These are phyloP conservation scores for Anthracocystis panici-leucophaei DNA, from an alignment of 1,284 basidiomycete genomes.

Conservation along the genomic window DNA sequence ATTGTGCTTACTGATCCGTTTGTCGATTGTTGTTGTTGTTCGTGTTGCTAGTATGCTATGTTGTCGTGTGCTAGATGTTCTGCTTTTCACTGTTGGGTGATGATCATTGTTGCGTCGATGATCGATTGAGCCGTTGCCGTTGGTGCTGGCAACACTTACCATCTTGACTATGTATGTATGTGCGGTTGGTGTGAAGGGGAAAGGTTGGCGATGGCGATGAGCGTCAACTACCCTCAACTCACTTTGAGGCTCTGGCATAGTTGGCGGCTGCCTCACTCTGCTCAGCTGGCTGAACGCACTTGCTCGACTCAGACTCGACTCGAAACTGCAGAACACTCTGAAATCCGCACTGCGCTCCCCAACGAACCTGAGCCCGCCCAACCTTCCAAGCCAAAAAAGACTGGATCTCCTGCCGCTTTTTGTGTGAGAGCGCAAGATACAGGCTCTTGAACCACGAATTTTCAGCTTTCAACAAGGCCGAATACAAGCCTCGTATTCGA, in stretches of 20 bases:
- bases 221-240: constrained; percentile 16
- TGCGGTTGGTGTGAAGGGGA: constrained; percentile 47
- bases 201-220: constrained; percentile 33
- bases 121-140: constrained; percentile 21
- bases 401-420: not conserved
- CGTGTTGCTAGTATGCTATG: not conserved
- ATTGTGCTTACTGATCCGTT: not conserved
- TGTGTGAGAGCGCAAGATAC: constrained; percentile 7
- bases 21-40: not conserved
- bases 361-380: not conserved
- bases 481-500: constrained; percentile 3
- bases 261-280: constrained; percentile 2
- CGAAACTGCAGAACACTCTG: too few species aligned
- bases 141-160: constrained; percentile 37
- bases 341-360: not conserved
- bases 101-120: not conserved
- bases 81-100: constrained; percentile 2
- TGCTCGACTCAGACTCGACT: not conserved
- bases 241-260: not conserved
- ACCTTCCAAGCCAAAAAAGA: not conserved
- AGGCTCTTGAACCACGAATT: constrained; percentile 10
- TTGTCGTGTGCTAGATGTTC: constrained; percentile 4
- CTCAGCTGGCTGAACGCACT: not conserved
- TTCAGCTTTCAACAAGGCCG: not conserved
- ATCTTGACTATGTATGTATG: constrained; percentile 53